phyloP scores from a whole-genome alignment of 768 basidiomycete species.

The Boletus reticuloceps region DNA sequence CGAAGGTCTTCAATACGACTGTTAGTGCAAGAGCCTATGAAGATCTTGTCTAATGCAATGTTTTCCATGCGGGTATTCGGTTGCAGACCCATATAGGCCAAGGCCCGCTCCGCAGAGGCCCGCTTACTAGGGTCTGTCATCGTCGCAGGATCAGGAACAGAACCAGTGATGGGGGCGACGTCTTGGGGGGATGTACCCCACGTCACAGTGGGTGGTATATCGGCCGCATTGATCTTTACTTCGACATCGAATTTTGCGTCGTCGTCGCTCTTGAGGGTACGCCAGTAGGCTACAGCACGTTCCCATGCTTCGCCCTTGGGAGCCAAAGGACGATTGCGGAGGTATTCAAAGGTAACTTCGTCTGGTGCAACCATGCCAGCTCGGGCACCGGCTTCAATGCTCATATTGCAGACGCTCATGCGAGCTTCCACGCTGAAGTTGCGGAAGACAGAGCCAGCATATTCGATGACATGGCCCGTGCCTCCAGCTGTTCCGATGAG shows the following conservation, averaged over 20 bases:
- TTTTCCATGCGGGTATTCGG: slow-evolving; percentile 79
- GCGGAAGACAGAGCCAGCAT: slow-evolving; percentile 85
- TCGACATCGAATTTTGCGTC: slow-evolving; percentile 84
- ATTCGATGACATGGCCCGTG: slow-evolving; percentile 89
- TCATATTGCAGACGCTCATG: slow-evolving; percentile 94
- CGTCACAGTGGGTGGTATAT: slow-evolving; percentile 87
- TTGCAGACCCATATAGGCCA: slow-evolving; percentile 84
- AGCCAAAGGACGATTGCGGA: slow-evolving; percentile 74
- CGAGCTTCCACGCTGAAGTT: slow-evolving; percentile 87
- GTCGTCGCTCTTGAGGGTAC: slow-evolving; percentile 71
- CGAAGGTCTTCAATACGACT: slow-evolving; percentile 92
- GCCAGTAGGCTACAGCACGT: slow-evolving; percentile 82
- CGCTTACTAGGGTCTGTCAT: slow-evolving; percentile 66
- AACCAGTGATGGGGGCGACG: slow-evolving; percentile 76
- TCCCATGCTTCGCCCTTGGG: slow-evolving; percentile 89
- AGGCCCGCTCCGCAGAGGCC: slow-evolving; percentile 67
- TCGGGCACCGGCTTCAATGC: slow-evolving; percentile 89
- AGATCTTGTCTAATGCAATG: slow-evolving; percentile 82
- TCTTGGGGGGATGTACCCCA: slow-evolving; percentile 96
- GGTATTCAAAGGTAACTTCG: slow-evolving; percentile 81
- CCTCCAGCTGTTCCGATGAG: slow-evolving; percentile 92
- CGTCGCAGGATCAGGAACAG: slow-evolving; percentile 70
- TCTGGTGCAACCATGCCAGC: slow-evolving; percentile 94
- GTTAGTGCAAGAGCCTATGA: slow-evolving; percentile 95
- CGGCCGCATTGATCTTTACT: slow-evolving; percentile 74